These are phyloP conservation scores for Puccinia brachypodii DNA, from an alignment of 1,284 basidiomycete genomes.

Conservation along the genomic window DNA sequence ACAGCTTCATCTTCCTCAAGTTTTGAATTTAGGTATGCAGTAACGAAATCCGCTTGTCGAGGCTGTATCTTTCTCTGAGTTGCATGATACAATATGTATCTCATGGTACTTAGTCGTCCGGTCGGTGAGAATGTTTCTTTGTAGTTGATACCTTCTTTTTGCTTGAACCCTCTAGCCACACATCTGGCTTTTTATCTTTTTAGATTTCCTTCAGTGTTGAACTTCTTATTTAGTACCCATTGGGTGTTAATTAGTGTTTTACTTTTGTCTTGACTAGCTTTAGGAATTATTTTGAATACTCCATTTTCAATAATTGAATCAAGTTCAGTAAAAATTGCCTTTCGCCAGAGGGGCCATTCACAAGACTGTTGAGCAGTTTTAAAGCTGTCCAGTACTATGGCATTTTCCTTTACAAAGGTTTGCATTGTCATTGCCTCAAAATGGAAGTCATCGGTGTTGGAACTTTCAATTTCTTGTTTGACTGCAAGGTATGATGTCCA, in stretches of 20 bases:
- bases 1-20: conserved; percentile 24
- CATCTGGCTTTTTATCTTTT: conserved; percentile 33
- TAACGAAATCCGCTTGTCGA: conserved; percentile 34
- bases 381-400: conserved; percentile 19
- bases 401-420: conserved; percentile 22
- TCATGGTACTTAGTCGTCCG: conserved; percentile 13
- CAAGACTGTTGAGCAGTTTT: neutral
- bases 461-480: conserved; percentile 12
- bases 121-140: conserved; percentile 44
- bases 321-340: conserved; percentile 28
- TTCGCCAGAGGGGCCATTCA: conserved; percentile 17
- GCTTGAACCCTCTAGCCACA: conserved; percentile 40
- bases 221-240: conserved; percentile 32
- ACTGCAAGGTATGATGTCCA: conserved; percentile 19
- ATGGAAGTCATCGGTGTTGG: neutral
- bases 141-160: conserved; percentile 36
- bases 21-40: conserved; percentile 30
- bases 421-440: conserved; percentile 23
- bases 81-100: conserved; percentile 11
- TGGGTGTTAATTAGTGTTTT: conserved; percentile 33
- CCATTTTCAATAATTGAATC: conserved; percentile 23
- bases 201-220: conserved; percentile 21
- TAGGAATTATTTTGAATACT: conserved; percentile 36
- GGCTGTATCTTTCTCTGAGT: neutral
- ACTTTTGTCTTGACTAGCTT: neutral